Conservation (phyloP, 306 rosid species). For the Rosa persica region DNA sequence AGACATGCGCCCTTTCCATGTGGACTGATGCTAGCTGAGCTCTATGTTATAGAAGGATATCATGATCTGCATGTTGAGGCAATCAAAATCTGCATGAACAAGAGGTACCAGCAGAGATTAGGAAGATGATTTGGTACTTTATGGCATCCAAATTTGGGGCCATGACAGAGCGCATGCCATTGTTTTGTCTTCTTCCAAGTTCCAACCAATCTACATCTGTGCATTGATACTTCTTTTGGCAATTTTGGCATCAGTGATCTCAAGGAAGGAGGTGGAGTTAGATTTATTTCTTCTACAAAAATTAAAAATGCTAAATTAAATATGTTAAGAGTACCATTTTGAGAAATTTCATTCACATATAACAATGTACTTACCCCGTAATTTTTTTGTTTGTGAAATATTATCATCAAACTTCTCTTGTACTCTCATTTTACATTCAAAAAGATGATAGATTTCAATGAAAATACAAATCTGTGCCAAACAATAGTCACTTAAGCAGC, state of each 20-base stretch:
- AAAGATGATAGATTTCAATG: too few relatives aligned
- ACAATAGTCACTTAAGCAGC: too few relatives aligned
- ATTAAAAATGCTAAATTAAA: too few relatives aligned
- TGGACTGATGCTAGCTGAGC: neutral
- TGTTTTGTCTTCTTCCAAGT: conserved; percentile 3
- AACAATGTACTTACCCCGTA: too few relatives aligned
- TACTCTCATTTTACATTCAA: too few relatives aligned
- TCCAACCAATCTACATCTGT: neutral
- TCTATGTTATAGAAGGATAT: neutral
- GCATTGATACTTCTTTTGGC: neutral
- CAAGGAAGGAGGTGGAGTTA: neutral
- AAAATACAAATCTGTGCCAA: too few relatives aligned
- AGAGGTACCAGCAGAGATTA: neutral
- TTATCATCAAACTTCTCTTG: too few relatives aligned
- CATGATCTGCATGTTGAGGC: neutral
- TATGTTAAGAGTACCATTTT: too few relatives aligned
- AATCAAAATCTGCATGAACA: neutral
- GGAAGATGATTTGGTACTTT: neutral
- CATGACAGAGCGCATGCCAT: neutral
- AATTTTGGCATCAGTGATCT: neutral
- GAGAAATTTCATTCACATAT: too few relatives aligned
- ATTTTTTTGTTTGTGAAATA: too few relatives aligned
- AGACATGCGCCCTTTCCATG: neutral
- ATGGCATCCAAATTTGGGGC: neutral
- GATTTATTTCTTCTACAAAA: too few relatives aligned